These are phyloP conservation scores for Collybia mongolica DNA, from an alignment of 768 basidiomycete genomes.

Conservation along the genomic window DNA sequence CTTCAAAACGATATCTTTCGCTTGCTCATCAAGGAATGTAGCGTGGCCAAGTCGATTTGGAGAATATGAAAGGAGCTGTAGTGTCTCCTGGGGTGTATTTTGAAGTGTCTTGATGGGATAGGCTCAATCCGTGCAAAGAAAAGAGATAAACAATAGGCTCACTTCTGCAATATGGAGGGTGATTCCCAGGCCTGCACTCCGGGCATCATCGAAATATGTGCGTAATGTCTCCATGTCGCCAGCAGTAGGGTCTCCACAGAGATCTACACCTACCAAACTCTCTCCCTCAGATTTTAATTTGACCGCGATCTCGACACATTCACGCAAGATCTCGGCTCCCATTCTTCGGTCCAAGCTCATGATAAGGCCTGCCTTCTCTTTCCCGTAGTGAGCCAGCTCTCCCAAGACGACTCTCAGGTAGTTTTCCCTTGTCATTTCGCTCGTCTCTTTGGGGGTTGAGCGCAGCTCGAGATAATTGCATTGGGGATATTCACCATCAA, in stretches of 20 bases:
- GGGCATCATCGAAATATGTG: slow-evolving; percentile 51
- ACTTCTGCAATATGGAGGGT: slow-evolving; percentile 88
- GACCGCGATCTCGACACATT: slow-evolving; percentile 59
- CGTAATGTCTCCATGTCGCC: slow-evolving; percentile 56
- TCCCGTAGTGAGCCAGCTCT: slow-evolving; percentile 58
- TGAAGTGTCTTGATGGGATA: slow-evolving; percentile 34
- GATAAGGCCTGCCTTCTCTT: slow-evolving; percentile 55
- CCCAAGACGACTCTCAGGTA: slow-evolving; percentile 69
- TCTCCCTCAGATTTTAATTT: slow-evolving; percentile 53
- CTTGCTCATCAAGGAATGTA: slow-evolving; percentile 69
- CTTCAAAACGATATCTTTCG: slow-evolving; percentile 50
- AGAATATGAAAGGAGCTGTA: slow-evolving; percentile 54
- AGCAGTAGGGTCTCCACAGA: slow-evolving; percentile 73
- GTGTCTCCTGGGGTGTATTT: slow-evolving; percentile 57
- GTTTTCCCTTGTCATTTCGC: slow-evolving; percentile 51
- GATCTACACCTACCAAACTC: slow-evolving; percentile 73
- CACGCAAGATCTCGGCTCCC: slow-evolving; percentile 44
- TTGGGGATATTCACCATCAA: slow-evolving; percentile 47
- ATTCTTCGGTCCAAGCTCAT: slow-evolving; percentile 79
- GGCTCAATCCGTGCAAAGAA: neutral
- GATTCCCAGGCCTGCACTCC: slow-evolving; percentile 60
- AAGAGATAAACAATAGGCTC: slow-evolving; percentile 6
- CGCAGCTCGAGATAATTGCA: slow-evolving; percentile 81
- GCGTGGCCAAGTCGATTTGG: slow-evolving; percentile 80
- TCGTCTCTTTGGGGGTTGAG: slow-evolving; percentile 67